phyloP scores from a whole-genome alignment of 2,329 filamentous ascomycete species.

The Sporothrix sp. region DNA sequence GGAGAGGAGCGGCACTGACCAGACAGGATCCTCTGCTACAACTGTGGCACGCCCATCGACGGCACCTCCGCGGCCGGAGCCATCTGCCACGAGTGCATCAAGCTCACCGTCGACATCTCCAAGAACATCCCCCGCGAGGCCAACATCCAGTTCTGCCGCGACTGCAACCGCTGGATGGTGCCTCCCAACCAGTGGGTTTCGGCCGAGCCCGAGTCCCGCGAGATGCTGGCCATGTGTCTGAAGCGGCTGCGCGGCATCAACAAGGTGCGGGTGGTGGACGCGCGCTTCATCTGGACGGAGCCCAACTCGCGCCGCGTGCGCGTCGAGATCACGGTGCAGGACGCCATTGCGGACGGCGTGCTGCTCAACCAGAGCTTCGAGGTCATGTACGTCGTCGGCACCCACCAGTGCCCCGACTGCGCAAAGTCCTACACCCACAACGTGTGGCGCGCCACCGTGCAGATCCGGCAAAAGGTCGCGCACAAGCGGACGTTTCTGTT shows the following conservation, averaged over 20 bases:
- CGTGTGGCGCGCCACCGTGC: conserved; percentile 85
- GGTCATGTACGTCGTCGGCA: conserved; percentile 81
- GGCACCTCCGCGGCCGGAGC: conserved; percentile 78
- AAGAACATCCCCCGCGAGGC: conserved; percentile 85
- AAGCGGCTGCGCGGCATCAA: conserved; percentile 76
- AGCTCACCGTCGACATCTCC: conserved; percentile 87
- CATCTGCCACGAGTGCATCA: conserved; percentile 92
- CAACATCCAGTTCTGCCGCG: conserved; percentile 79
- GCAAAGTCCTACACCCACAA: conserved; percentile 75
- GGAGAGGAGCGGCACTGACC: not conserved
- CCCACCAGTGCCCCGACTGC: conserved; percentile 91
- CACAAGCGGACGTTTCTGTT: conserved; percentile 64
- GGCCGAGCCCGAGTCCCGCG: conserved; percentile 76
- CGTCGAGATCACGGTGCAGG: conserved; percentile 90
- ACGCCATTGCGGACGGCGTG: conserved; percentile 51
- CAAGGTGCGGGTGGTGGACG: conserved; percentile 91
- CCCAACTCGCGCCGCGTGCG: conserved; percentile 87
- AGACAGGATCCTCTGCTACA: conserved; percentile 84
- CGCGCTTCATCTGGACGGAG: conserved; percentile 96
- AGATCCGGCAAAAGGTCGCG: conserved; percentile 92
- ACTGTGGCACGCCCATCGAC: conserved; percentile 93
- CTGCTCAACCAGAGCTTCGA: conserved; percentile 89
- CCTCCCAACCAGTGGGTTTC: conserved; percentile 81
- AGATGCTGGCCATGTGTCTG: conserved; percentile 84
- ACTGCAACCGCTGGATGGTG: conserved; percentile 89